Percentiles rank a stretch among this genome's conserved stretches.
These are phyloP conservation scores for Terana coerulea DNA, from an alignment of 768 basidiomycete genomes.

Conservation along the genomic window DNA sequence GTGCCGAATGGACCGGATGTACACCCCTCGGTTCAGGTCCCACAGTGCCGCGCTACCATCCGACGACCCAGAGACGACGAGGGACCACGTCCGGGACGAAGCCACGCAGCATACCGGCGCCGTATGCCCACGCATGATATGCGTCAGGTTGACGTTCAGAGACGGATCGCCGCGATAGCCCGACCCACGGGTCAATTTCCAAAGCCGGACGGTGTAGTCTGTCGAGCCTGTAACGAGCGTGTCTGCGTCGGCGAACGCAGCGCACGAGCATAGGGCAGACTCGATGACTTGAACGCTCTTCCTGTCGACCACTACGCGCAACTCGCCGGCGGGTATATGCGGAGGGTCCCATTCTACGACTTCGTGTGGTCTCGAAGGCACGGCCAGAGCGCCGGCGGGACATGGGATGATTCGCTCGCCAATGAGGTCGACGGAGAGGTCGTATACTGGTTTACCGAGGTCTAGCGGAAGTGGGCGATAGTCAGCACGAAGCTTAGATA, in stretches of 20 bases:
- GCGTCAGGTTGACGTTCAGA: slow-evolving; percentile 43
- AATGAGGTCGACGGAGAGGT: slow-evolving; percentile 54
- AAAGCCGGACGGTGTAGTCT: slow-evolving; percentile 80
- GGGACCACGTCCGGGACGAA: slow-evolving; percentile 78
- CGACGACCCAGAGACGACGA: slow-evolving; percentile 77
- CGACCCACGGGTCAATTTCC: slow-evolving; percentile 55
- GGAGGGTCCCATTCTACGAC: slow-evolving; percentile 60
- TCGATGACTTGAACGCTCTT: slow-evolving; percentile 79
- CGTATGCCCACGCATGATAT: slow-evolving; percentile 80
- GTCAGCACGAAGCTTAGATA: not conserved
- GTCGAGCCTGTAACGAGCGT: slow-evolving; percentile 77
- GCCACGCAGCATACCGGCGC: slow-evolving; percentile 63
- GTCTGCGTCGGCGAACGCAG: slow-evolving; percentile 69
- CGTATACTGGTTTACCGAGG: slow-evolving; percentile 39
- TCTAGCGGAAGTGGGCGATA: slow-evolving; percentile 40
- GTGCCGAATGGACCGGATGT: slow-evolving; percentile 80
- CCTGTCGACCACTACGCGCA: slow-evolving; percentile 61
- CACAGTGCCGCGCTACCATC: slow-evolving; percentile 87
- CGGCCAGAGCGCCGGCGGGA: slow-evolving; percentile 45
- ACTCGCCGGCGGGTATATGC: slow-evolving; percentile 41
- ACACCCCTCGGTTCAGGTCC: slow-evolving; percentile 84
- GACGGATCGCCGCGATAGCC: slow-evolving; percentile 21
- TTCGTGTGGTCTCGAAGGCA: slow-evolving; percentile 62
- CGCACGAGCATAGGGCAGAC: slow-evolving; percentile 66
- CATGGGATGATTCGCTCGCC: slow-evolving; percentile 60